Evolutionary conservation across 305 asterid genomes (phyloP), one percentile per base, ranked within the genome.

Genomic region (Striga hermonthica): DNA sequence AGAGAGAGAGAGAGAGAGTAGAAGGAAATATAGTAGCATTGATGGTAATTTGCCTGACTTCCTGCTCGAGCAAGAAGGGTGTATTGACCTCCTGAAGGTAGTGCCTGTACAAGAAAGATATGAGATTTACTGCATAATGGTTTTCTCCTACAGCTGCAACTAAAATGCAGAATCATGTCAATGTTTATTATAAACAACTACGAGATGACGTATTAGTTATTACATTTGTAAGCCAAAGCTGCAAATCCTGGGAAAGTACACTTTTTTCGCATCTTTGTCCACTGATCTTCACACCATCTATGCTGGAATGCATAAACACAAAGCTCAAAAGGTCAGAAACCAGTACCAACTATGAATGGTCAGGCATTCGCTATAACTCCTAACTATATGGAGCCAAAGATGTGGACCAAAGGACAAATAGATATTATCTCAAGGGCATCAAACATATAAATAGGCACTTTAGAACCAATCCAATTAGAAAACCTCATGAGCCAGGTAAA

Each of bases 41-140:
- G 6, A 11, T 28, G 45, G 38, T 54, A 22, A 34, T 70, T 36
- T 84, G 74, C 98, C 90, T 89, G 98, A 78, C 98, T 84, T 41
- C 98, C 98, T 35, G 98, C 98, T 67, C 97, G 93, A 80, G 98
- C 98, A 54, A 89, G 97, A 65, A 92, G 91, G 35, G 84, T 86
- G 79, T 84, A 89, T 61, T 84, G 82, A 66, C 87, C 81, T 37
- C 93, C 91, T 4, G 31, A 39, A 9, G 96, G 95, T 34, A 91
- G 97, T 67, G 88, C 93, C 97, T 92, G 84, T 54, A 38, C 13
- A 52, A 45, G 55, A 49, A 66, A 44, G 64, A n/a, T 22, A 22
- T 22, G 31, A 22, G 31, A 22, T 22, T 70, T 36, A 65, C 49
- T 7, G 7, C 45, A 60, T 35, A 15, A 41, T n/a, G 2, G 69